A percentile compares a stretch with the other conserved stretches of the same genome.
Evolutionary conservation across 495 filamentous ascomycete genomes (phyloP).

Genomic region (Hyaloscypha bicolor): DNA sequence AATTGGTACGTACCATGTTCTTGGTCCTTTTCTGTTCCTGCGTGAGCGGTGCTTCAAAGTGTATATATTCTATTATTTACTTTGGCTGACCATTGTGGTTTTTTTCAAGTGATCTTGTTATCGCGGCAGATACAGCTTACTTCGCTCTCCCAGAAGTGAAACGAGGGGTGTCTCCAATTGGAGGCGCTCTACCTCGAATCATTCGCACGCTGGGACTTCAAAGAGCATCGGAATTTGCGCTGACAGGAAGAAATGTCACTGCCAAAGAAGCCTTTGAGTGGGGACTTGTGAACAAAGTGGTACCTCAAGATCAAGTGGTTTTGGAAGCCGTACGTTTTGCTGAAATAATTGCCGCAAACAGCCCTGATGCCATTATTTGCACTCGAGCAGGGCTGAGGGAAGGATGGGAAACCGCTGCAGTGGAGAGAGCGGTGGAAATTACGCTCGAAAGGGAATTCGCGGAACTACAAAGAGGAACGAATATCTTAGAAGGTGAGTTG

Average conservation of each 20-base stretch:
- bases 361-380: slow-evolving; percentile 71
- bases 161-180: slow-evolving; percentile 67
- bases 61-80: not conserved
- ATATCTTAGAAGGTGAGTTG: slow-evolving; percentile 35
- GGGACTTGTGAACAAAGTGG: slow-evolving; percentile 72
- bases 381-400: slow-evolving; percentile 63
- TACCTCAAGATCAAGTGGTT: slow-evolving; percentile 43
- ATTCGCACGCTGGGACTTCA: slow-evolving; percentile 63
- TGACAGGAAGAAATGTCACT: slow-evolving; percentile 59
- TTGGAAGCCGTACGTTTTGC: slow-evolving; percentile 52
- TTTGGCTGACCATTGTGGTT: not conserved
- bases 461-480: slow-evolving; percentile 41
- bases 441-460: slow-evolving; percentile 12
- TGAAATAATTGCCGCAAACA: slow-evolving; percentile 55
- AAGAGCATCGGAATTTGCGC: slow-evolving; percentile 68
- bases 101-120: slow-evolving; percentile 56
- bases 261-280: slow-evolving; percentile 61
- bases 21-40: not conserved
- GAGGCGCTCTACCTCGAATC: slow-evolving; percentile 68
- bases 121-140: slow-evolving; percentile 55
- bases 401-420: slow-evolving; percentile 66
- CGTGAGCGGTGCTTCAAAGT: no score
- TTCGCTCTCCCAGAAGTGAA: slow-evolving; percentile 71
- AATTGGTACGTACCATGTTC: slow-evolving; percentile 46
- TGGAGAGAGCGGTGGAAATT: slow-evolving; percentile 56